phyloP scores from a whole-genome alignment of 2,329 filamentous ascomycete genomes.

The Apiospora saccharicola region DNA sequence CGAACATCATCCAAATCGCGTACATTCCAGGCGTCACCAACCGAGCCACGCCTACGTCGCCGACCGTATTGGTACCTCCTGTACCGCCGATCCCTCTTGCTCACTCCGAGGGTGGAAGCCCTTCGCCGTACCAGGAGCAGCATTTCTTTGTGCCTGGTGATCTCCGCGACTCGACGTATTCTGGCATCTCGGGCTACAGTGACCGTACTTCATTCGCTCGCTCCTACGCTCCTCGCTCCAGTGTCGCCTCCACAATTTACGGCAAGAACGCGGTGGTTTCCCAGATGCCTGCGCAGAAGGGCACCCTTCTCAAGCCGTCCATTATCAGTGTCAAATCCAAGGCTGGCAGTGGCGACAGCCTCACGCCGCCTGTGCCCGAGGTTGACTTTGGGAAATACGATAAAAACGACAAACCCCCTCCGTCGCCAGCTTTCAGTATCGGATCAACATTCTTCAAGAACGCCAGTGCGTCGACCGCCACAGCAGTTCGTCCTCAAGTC shows the following conservation, averaged over 20 bases:
- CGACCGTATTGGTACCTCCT: constrained; percentile 82
- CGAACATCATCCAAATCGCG: constrained; percentile 99
- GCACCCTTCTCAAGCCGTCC: constrained; percentile 86
- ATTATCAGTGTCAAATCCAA: constrained; percentile 89
- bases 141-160: constrained; percentile 95
- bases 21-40: constrained; percentile 98
- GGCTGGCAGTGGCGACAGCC: constrained; percentile 59
- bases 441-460: constrained; percentile 74
- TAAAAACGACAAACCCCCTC: constrained; percentile 40
- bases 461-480: constrained; percentile 64
- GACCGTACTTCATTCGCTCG: constrained; percentile 69
- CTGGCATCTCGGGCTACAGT: constrained; percentile 71
- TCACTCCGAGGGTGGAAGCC: constrained; percentile 64
- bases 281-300: constrained; percentile 79
- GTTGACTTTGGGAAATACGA: constrained; percentile 73
- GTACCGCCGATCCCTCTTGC: constrained; percentile 88
- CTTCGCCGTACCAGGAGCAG: constrained; percentile 72
- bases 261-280: constrained; percentile 88
- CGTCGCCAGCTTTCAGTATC: constrained; percentile 68
- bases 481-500: constrained; percentile 64
- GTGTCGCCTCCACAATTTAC: constrained; percentile 93
- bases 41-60: constrained; percentile 83
- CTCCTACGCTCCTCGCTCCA: constrained; percentile 68
- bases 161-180: constrained; percentile 90
- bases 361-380: constrained; percentile 77